These are phyloP conservation scores for Lentinula boryana DNA, from an alignment of 768 basidiomycete species.

Conservation along the genomic window DNA sequence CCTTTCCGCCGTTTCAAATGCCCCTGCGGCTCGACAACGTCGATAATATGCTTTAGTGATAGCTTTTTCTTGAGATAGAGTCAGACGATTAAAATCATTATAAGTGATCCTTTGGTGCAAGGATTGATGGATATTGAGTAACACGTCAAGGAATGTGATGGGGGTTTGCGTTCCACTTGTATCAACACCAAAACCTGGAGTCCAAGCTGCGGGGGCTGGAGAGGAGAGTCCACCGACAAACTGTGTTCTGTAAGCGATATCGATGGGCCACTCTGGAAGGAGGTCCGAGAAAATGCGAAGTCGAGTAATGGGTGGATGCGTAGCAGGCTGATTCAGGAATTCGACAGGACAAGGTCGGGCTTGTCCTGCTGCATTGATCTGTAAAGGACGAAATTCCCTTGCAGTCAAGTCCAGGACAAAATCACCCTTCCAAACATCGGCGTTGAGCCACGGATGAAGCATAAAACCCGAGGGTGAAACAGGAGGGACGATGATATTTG, in stretches of 20 bases:
- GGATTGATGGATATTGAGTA: conserved; percentile 41
- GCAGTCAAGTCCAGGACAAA: conserved; percentile 53
- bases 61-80: conserved; percentile 19
- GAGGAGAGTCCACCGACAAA: neutral
- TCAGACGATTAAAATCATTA: conserved; percentile 29
- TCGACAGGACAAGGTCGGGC: conserved; percentile 30
- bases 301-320: conserved; percentile 45
- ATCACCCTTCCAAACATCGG: conserved; percentile 34
- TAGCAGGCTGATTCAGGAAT: conserved; percentile 47
- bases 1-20: conserved; percentile 20
- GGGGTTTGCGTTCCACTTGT: conserved; percentile 23
- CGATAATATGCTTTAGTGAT: conserved; percentile 31
- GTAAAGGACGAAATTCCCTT: conserved; percentile 40
- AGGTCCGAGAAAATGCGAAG: conserved; percentile 54
- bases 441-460: conserved; percentile 51
- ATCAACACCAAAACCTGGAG: conserved; percentile 13
- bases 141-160: conserved; percentile 55
- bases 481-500: conserved; percentile 12
- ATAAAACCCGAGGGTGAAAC: conserved; percentile 15
- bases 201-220: conserved; percentile 10
- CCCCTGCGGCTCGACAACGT: conserved; percentile 27
- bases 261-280: conserved; percentile 58
- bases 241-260: conserved; percentile 33
- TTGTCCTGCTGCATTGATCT: conserved; percentile 29
- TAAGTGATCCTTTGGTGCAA: conserved; percentile 41